Evolutionary conservation across 2,329 filamentous ascomycete genomes (phyloP).

Genomic region (Alternaria alternata): DNA sequence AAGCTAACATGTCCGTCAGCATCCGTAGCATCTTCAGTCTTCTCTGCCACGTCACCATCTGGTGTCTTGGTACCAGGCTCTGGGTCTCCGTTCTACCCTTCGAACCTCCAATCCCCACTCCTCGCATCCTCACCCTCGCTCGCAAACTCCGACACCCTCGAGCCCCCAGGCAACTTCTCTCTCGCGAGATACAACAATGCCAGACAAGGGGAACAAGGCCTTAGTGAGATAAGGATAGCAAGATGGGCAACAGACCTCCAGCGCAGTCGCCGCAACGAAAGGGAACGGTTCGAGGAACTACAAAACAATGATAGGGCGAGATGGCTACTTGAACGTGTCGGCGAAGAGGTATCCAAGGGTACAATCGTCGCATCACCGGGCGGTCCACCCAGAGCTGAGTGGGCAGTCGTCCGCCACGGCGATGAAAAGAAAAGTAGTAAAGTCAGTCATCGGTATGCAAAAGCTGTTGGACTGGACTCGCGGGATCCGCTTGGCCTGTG

Average conservation of each 20-base stretch:
- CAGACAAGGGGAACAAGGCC: conserved; percentile 64
- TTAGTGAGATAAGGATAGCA: conserved; percentile 74
- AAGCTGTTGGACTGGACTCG: conserved; percentile 55
- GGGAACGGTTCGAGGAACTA: conserved; percentile 71
- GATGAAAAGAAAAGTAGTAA: conserved; percentile 39
- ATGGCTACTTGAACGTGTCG: conserved; percentile 75
- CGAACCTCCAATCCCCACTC: conserved; percentile 47
- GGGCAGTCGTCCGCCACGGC: conserved; percentile 42
- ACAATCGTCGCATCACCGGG: conserved; percentile 38
- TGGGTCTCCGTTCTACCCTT: conserved; percentile 45
- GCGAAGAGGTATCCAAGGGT: conserved; percentile 64
- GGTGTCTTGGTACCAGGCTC: conserved; percentile 50
- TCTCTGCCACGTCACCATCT: conserved; percentile 48
- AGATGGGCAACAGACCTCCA: conserved; percentile 87
- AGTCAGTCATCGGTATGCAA: conserved; percentile 32
- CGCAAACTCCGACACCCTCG: conserved; percentile 35
- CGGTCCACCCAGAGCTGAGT: conserved; percentile 41
- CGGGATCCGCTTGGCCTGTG: conserved; percentile 84
- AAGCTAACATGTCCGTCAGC: conserved; percentile 32
- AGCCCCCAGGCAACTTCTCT: conserved; percentile 47
- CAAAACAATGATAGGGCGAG: conserved; percentile 68
- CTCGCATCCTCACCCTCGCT: conserved; percentile 46
- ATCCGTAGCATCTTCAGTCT: conserved; percentile 47
- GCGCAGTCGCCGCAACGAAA: conserved; percentile 75
- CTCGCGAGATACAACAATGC: conserved; percentile 60